phyloP scores from a whole-genome alignment of 148 eudicot species.

The Cornus kousa region DNA sequence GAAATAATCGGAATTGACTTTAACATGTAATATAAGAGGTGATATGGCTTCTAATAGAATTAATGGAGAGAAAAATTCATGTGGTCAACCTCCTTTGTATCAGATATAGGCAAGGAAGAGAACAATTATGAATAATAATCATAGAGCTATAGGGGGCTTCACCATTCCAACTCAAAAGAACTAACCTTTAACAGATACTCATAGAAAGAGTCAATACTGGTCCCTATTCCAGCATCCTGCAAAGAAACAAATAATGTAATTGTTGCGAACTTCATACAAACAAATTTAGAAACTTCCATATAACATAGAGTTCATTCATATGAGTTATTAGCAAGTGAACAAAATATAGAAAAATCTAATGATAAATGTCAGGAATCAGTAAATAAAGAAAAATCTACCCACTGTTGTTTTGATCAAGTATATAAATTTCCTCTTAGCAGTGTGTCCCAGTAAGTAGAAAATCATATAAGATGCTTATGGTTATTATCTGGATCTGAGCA shows the following conservation, averaged over 20 bases:
- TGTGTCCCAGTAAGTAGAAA: not conserved
- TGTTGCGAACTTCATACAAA: not conserved
- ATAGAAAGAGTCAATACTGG: conserved; percentile 97
- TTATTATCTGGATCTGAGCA: too few species aligned
- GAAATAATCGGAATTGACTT: too few species aligned
- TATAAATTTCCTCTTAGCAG: not conserved
- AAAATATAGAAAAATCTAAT: conserved; percentile 3
- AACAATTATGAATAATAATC: not conserved
- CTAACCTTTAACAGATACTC: conserved; percentile 96
- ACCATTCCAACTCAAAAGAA: conserved; percentile 14
- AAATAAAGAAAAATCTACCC: conserved; percentile 5
- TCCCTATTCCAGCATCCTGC: conserved; percentile 99
- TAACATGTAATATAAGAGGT: too few species aligned
- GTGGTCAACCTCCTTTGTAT: too few species aligned
- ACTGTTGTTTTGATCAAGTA: not conserved
- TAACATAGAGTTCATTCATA: not conserved
- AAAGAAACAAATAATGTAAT: conserved; percentile 14
- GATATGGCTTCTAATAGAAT: too few species aligned
- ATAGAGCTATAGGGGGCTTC: not conserved
- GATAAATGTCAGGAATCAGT: not conserved
- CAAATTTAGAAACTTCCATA: not conserved
- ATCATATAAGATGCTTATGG: not conserved
- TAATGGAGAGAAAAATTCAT: too few species aligned
- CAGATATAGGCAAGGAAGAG: not conserved
- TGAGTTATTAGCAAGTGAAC: not conserved